These are phyloP conservation scores for Euphorbia neoarborescens DNA, from an alignment of 441 rosid genomes.

Conservation along the genomic window DNA sequence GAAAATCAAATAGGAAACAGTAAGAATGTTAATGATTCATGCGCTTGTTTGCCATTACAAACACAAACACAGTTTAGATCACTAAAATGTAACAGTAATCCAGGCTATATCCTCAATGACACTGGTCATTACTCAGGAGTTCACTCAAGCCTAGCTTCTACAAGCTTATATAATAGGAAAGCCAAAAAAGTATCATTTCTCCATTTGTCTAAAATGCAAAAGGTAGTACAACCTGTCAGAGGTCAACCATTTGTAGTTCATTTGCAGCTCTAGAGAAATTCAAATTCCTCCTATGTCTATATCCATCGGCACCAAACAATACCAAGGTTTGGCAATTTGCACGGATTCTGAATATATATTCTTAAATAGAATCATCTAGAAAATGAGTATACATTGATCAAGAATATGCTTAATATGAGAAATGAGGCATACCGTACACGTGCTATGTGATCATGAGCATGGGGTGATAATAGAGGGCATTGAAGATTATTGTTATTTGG, in stretches of 20 bases:
- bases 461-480: too few species aligned
- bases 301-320: neutral
- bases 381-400: neutral
- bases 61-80: neutral
- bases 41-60: neutral
- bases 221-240: neutral
- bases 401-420: too few species aligned
- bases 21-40: neutral
- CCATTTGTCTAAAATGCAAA: neutral
- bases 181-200: neutral
- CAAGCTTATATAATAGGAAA: neutral
- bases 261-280: neutral
- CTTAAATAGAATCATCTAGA: neutral
- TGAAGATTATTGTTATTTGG: too few species aligned
- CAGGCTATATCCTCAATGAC: neutral
- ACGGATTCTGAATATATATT: slow-evolving; percentile 11
- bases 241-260: neutral
- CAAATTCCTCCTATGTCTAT: neutral
- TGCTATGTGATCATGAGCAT: too few species aligned
- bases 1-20: neutral
- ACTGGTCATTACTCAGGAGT: neutral
- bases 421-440: too few species aligned
- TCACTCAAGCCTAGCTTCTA: neutral
- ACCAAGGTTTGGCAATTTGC: neutral
- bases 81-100: neutral